phyloP scores from a whole-genome alignment of 139 green algal species.

The Diplosphaera chodatii region DNA sequence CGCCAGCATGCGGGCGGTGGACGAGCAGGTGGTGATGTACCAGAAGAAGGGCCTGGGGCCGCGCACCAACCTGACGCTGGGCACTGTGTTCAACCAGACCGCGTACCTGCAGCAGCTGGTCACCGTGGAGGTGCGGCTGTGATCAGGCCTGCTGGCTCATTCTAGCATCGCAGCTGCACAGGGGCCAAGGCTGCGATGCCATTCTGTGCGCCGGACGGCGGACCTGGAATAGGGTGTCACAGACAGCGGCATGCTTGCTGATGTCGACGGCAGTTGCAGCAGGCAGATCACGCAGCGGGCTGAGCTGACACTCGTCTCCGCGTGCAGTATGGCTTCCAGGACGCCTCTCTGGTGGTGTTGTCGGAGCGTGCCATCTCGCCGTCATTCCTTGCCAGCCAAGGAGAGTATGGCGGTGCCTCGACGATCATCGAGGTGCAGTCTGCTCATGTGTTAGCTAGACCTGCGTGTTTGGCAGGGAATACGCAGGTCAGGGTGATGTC shows the following conservation, averaged over 20 bases:
- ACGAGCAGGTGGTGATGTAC: slow-evolving; percentile 1
- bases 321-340: neutral
- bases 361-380: neutral
- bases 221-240: too few relatives aligned
- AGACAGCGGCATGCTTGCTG: too few relatives aligned
- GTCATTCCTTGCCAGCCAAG: neutral
- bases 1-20: neutral
- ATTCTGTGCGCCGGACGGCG: too few relatives aligned
- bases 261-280: too few relatives aligned
- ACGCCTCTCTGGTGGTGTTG: neutral
- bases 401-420: neutral
- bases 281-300: too few relatives aligned
- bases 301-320: too few relatives aligned
- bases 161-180: too few relatives aligned
- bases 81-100: neutral
- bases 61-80: neutral
- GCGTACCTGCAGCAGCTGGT: neutral
- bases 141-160: too few relatives aligned
- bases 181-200: too few relatives aligned
- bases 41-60: neutral
- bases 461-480: too few relatives aligned
- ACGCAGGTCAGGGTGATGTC: too few relatives aligned
- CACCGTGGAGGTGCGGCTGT: neutral
- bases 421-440: neutral
- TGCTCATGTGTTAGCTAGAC: neutral